phyloP scores from a whole-genome alignment of 495 filamentous ascomycete species.

The Hamigera avellanea region DNA sequence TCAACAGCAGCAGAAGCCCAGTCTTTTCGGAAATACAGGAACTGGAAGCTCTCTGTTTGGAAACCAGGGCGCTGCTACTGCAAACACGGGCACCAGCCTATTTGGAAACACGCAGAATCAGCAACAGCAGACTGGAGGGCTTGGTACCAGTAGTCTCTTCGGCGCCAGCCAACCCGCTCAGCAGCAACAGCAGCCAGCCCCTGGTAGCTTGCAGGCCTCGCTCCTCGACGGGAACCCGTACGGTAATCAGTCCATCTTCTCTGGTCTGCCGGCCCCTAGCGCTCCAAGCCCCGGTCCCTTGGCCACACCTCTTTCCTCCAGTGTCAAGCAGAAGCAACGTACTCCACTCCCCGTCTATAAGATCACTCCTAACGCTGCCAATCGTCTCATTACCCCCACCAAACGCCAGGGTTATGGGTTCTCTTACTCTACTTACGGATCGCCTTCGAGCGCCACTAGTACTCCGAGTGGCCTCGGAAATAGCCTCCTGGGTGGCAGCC shows the following conservation, averaged over 20 bases:
- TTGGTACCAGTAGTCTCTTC: conserved; percentile 50
- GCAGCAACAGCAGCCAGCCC: conserved; percentile 32
- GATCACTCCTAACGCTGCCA: conserved; percentile 68
- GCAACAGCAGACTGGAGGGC: conserved; percentile 40
- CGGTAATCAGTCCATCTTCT: conserved; percentile 70
- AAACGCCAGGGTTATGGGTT: conserved; percentile 73
- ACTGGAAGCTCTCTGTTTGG: conserved; percentile 20
- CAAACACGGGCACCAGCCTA: conserved; percentile 40
- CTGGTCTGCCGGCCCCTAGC: conserved; percentile 50
- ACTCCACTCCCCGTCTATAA: conserved; percentile 78
- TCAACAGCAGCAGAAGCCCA: conserved; percentile 40
- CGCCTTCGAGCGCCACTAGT: conserved; percentile 60
- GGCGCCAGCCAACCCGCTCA: conserved; percentile 41
- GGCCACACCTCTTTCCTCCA: conserved; percentile 72
- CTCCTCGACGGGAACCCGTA: conserved; percentile 70
- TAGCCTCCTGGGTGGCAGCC: conserved; percentile 49
- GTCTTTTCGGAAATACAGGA: conserved; percentile 45
- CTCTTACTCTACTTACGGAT: conserved; percentile 79
- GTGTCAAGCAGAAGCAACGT: conserved; percentile 58
- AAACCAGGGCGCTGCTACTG: conserved; percentile 20
- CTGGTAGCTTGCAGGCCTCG: conserved; percentile 62
- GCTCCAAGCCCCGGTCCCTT: conserved; percentile 65
- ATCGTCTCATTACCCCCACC: conserved; percentile 69
- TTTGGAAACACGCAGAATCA: conserved; percentile 53
- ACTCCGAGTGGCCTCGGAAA: conserved; percentile 55